A percentile compares a stretch with the other conserved stretches of the same genome.
Evolutionary conservation across 306 rosid genomes (phyloP).

Genomic region (Hippophae rhamnoides): DNA sequence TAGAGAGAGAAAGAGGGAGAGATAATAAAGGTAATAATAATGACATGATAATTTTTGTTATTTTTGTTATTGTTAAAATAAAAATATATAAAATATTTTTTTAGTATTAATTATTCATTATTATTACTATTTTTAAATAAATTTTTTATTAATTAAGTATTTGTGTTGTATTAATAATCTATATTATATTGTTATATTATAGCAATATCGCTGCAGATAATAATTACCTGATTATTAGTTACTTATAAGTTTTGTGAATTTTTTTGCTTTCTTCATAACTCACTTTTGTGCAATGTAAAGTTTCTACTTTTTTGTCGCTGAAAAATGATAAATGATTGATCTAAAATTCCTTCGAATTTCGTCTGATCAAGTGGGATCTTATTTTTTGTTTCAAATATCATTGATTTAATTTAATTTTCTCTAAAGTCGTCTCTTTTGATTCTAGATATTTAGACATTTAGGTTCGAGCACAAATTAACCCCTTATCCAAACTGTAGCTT

Average conservation of each 20-base stretch:
- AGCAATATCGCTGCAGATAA: no score
- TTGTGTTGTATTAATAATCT: no score
- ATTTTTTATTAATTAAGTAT: no score
- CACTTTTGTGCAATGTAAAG: no score
- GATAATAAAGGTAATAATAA: not conserved
- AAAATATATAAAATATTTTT: not conserved
- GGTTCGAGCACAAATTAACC: not conserved
- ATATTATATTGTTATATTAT: no score
- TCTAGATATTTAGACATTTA: not conserved
- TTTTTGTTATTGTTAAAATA: not conserved
- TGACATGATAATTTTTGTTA: not conserved
- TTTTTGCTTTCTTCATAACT: no score
- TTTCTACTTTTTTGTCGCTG: no score
- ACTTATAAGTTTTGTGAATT: no score
- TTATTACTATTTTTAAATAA: no score
- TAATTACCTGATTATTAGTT: no score
- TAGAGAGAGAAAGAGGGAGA: not conserved
- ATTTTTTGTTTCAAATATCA: not conserved
- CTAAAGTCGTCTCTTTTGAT: not conserved
- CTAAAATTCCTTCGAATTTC: not conserved
- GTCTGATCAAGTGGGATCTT: not conserved
- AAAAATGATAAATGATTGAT: no score
- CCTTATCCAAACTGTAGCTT: not conserved
- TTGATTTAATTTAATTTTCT: not conserved
- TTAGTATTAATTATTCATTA: no score